A percentile compares a stretch with the other conserved stretches of the same genome.
Evolutionary conservation across 179 eudicot genomes (phyloP).

Genomic region (Beta macrorhiza): DNA sequence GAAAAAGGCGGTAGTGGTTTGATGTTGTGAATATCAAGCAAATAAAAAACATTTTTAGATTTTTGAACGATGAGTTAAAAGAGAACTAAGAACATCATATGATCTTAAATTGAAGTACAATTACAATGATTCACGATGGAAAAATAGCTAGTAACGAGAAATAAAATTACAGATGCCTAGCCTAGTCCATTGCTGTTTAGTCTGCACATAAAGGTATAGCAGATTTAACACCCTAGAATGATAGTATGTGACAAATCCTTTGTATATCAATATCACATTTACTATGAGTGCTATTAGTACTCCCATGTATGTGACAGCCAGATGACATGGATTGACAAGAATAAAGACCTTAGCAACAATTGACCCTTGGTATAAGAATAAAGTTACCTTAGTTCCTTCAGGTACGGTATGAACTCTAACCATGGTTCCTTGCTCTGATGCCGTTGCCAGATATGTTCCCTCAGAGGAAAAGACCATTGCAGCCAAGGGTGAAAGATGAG

Average conservation of each 20-base stretch:
- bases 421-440: slow-evolving; percentile 96
- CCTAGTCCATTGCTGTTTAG: too few species aligned
- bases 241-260: not conserved
- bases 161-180: too few species aligned
- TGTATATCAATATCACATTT: not conserved
- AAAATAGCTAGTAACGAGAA: too few species aligned
- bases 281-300: not conserved
- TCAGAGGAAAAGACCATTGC: slow-evolving; percentile 75
- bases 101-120: too few species aligned
- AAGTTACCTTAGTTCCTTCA: slow-evolving; percentile 75
- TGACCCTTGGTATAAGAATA: not conserved
- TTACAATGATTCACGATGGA: too few species aligned
- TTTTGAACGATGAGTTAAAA: not conserved
- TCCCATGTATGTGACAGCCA: not conserved
- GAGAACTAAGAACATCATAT: not conserved
- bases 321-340: not conserved
- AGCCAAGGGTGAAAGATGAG: slow-evolving; percentile 83
- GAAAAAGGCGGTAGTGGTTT: too few species aligned
- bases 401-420: slow-evolving; percentile 77
- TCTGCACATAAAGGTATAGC: not conserved
- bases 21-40: not conserved
- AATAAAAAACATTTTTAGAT: too few species aligned
- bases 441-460: slow-evolving; percentile 82
- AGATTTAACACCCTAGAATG: not conserved
- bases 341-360: not conserved